phyloP scores from a whole-genome alignment of 805 yeast species.

The Wickerhamiella nectarea region DNA sequence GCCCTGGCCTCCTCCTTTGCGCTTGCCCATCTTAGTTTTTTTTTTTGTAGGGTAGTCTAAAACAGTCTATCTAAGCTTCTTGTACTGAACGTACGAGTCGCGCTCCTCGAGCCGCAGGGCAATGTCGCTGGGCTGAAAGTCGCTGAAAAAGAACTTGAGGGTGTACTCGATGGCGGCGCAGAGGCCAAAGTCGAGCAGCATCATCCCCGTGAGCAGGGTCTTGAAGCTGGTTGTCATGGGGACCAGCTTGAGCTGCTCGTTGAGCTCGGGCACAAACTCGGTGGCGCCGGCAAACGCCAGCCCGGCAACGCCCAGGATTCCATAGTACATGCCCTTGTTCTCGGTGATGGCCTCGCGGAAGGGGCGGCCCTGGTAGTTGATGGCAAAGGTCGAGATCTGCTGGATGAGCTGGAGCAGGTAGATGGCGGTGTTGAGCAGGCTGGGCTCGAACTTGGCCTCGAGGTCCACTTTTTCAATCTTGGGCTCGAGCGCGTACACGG shows the following conservation, averaged over 20 bases:
- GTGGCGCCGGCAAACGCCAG: constrained; percentile 86
- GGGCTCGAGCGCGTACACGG: constrained; percentile 81
- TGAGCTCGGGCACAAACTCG: constrained; percentile 86
- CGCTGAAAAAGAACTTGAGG: constrained; percentile 80
- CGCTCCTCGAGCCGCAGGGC: constrained; percentile 34
- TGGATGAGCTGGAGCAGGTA: constrained; percentile 88
- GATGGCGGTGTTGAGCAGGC: constrained; percentile 89
- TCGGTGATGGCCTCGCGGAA: constrained; percentile 82
- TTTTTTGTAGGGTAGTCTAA: no score
- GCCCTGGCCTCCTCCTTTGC: background rate
- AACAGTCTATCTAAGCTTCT: constrained; percentile 3
- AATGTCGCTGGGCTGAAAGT: constrained; percentile 83
- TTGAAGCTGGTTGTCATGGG: constrained; percentile 69
- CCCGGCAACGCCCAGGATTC: constrained; percentile 78
- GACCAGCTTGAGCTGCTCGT: constrained; percentile 83
- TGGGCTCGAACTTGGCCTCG: constrained; percentile 78
- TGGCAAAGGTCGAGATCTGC: constrained; percentile 95
- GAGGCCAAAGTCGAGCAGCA: constrained; percentile 61
- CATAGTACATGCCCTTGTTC: constrained; percentile 95
- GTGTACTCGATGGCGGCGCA: constrained; percentile 66
- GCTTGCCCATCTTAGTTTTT: constrained; percentile 8
- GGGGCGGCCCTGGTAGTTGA: constrained; percentile 93
- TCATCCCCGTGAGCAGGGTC: constrained; percentile 54
- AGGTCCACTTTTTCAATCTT: constrained; percentile 73
- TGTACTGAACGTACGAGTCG: constrained; percentile 11